Evolutionary conservation across 768 basidiomycete genomes (phyloP).

Genomic region (Lactarius trivialis): DNA sequence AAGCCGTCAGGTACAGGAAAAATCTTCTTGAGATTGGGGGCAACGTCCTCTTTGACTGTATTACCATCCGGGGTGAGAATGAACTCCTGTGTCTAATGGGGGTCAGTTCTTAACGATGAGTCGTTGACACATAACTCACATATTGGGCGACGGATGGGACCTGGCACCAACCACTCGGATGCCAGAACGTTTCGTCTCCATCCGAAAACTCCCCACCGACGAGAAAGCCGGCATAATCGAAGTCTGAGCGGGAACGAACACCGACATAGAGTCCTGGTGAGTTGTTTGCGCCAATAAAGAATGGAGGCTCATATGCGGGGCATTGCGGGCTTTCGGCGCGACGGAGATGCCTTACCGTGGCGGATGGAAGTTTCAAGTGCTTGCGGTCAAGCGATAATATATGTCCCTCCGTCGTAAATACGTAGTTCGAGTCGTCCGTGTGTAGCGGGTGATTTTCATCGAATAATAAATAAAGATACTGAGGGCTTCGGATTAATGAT

Average conservation of each 20-base stretch:
- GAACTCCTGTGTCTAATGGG: conserved; percentile 69
- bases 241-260: conserved; percentile 65
- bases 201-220: conserved; percentile 46
- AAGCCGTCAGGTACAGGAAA: conserved; percentile 59
- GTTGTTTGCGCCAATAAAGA: conserved; percentile 29
- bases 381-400: conserved; percentile 58
- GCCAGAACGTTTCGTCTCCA: conserved; percentile 54
- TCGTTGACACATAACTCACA: conserved; percentile 38
- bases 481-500: neutral
- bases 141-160: conserved; percentile 59
- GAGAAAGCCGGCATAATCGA: conserved; percentile 76
- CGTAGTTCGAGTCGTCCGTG: conserved; percentile 73
- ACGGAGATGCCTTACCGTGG: conserved; percentile 53
- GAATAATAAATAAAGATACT: conserved; percentile 93
- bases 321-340: conserved; percentile 66
- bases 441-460: conserved; percentile 77
- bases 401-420: conserved; percentile 96
- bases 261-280: conserved; percentile 52
- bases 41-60: conserved; percentile 55
- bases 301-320: conserved; percentile 53
- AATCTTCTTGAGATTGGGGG: conserved; percentile 63
- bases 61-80: conserved; percentile 59
- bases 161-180: conserved; percentile 68
- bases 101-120: neutral
- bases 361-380: conserved; percentile 50